Percentiles rank a stretch among this genome's conserved stretches.
phyloP scores from a whole-genome alignment of 345 rosid species.

The Balakata baccata region DNA sequence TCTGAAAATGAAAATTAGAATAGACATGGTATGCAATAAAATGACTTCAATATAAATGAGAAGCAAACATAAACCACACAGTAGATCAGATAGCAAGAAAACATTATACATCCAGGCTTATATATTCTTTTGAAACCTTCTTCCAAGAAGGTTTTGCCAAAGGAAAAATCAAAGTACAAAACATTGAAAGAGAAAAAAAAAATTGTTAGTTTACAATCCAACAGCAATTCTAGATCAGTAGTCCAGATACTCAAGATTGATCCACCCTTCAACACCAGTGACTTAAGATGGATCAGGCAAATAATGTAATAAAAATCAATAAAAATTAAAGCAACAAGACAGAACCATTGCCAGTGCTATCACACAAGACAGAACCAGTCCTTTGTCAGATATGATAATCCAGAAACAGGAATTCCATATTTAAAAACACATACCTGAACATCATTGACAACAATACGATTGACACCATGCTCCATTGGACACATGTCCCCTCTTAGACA shows the following conservation, averaged over 20 bases:
- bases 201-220: background rate
- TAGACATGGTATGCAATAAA: background rate
- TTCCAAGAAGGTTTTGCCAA: background rate
- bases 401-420: background rate
- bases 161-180: background rate
- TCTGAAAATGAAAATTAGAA: background rate
- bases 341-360: no score
- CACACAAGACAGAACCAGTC: background rate
- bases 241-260: background rate
- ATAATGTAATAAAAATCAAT: background rate
- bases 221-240: background rate
- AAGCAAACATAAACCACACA: background rate
- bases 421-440: conserved; percentile 67
- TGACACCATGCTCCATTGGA: conserved; percentile 99
- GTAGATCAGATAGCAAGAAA: background rate
- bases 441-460: conserved; percentile 94
- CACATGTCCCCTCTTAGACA: conserved; percentile 99
- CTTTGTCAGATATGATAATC: background rate
- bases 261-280: background rate
- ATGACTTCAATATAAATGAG: background rate
- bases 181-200: background rate
- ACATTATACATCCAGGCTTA: background rate
- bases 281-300: background rate
- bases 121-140: background rate
- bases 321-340: background rate